Evolutionary conservation across 352 stramenopile genomes (phyloP), one percentile per base, ranked within the genome.

Genomic region (Globisporangium polare): DNA sequence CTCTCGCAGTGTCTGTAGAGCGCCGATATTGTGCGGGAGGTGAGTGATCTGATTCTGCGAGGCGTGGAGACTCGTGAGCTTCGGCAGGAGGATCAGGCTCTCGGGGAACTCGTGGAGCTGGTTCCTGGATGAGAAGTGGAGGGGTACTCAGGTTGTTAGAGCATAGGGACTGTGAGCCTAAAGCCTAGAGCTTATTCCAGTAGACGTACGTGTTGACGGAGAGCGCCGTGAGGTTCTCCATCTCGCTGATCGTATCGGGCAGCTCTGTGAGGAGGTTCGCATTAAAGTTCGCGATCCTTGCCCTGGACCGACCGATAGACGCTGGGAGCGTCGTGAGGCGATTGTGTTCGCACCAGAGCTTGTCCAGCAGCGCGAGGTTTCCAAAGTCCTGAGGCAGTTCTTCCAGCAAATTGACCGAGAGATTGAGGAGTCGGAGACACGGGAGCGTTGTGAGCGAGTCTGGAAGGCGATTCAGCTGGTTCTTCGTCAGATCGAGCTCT

Each of bases 401-500:
- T 35, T 88, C 74, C 3, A 90, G 58, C 5, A 58, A 31, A 53
- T 90, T 90, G 26, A 61, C 80, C 0, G 74, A 86, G 18, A 90
- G 47, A 20, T 86, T 86, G 9, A 90, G 55, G 13, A 35, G 37
- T 39, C 42, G 73, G 2, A 90, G 58, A 7, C 47, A 20, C 13
- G 61, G 50, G 9, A 88, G 71, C 58, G 66, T 64, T 1, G 73
- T 74, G 18, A 90, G 51, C 17, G 77, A 87, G n/a, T 74, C 68
- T 0, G 81, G 81, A 0, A 90, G 58, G 17, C 65, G 37, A 17
- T 52, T 53, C 5, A 90, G 67, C 26, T 69, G 65, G 58, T 90
- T 90, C 52, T 87, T 86, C 24, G 81, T 88, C 29, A 90, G 49
- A 47, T 90, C 81, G 3, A 90, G 60, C 45, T 80, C 74, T 0